phyloP scores from a whole-genome alignment of 2,329 filamentous ascomycete species.

The Monosporascus cannonballus region DNA sequence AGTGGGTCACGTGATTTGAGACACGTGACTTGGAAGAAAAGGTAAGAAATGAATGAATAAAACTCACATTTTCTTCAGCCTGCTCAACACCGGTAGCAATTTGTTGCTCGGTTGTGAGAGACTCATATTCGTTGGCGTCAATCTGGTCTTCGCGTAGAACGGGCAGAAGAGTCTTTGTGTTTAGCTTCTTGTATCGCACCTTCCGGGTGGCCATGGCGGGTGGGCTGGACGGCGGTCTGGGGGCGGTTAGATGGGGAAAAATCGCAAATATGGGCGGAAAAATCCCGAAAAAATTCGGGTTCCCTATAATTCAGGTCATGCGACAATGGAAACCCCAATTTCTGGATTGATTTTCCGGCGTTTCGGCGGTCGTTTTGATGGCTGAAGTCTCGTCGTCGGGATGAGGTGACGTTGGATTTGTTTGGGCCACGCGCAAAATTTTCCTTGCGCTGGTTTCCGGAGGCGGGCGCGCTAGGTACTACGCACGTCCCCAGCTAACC shows the following conservation, averaged over 20 bases:
- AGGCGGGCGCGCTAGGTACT: slow-evolving; percentile 1
- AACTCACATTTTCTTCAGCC: slow-evolving; percentile 91
- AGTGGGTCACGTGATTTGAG: slow-evolving; percentile 44
- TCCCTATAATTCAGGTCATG: slow-evolving; percentile 55
- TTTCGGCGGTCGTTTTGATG: slow-evolving; percentile 51
- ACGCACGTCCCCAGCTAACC: no score
- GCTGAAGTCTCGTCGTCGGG: slow-evolving; percentile 31
- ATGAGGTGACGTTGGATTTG: slow-evolving; percentile 52
- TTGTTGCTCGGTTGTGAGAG: slow-evolving; percentile 74
- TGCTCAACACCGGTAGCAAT: slow-evolving; percentile 97
- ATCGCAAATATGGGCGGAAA: slow-evolving; percentile 44
- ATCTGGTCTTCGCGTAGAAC: slow-evolving; percentile 88
- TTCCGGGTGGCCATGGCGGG: slow-evolving; percentile 58
- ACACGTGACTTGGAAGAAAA: slow-evolving; percentile 16
- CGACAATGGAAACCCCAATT: slow-evolving; percentile 44
- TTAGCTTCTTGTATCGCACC: slow-evolving; percentile 85
- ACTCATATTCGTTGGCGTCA: slow-evolving; percentile 79
- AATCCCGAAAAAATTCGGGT: slow-evolving; percentile 58
- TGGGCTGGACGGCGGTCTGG: slow-evolving; percentile 21
- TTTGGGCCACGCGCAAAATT: slow-evolving; percentile 48
- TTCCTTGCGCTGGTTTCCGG: slow-evolving; percentile 29
- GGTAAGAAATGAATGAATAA: slow-evolving; percentile 24
- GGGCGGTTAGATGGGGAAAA: slow-evolving; percentile 26
- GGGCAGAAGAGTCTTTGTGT: slow-evolving; percentile 79
- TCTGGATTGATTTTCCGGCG: slow-evolving; percentile 47